Evolutionary conservation across 2,329 filamentous ascomycete species (phyloP), one percentile per base, ranked within the genome.

Genomic region (Ampelomyces quisqualis): DNA sequence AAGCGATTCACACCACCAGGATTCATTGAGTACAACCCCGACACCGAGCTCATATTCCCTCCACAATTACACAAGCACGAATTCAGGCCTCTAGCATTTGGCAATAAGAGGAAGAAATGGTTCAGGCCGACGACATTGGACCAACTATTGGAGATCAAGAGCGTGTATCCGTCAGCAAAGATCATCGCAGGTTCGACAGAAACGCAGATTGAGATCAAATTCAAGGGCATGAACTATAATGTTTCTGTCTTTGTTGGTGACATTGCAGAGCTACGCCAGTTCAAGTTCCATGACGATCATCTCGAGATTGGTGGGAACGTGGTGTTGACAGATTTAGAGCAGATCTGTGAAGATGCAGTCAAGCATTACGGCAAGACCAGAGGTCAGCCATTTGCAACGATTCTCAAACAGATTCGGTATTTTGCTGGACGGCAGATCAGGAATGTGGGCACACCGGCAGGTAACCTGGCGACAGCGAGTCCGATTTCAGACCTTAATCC

Each of bases 171-270:
- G 0, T 82, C 84, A 18, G 89, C 91, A 4, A 98, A 97, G 69
- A 82, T 98, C 47, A 95, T 98, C 47, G 91, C 90, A 34, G 93
- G 93, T 47, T 95, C 90, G 65, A 95, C 90, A 2, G 93, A 98
- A 69, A 97, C 91, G 0, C 93, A 97, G 69, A 97, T 98, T 46
- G 93, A 98, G 70, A 87, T 94, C 72, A 96, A 95, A 70, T 97
- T 98, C 79, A 97, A 97, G 73, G 89, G 85, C 1, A 81, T 95
- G 75, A 80, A 90, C 57, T 97, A 97, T 64, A 85, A 85, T 3
- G 82, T 88, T 1, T 96, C 90, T 0, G 87, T 98, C 0, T 97
- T 86, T 53, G 87, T 97, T 7, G 90, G 91, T 8, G 93, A 98
- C 59, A 95, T 98, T 43, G 75, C 88, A 1, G 93, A 97, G 69